Percentiles rank a stretch among this genome's conserved stretches.
These are phyloP conservation scores for Salvia miltiorrhiza DNA, from an alignment of 257 asterid genomes.

Conservation along the genomic window DNA sequence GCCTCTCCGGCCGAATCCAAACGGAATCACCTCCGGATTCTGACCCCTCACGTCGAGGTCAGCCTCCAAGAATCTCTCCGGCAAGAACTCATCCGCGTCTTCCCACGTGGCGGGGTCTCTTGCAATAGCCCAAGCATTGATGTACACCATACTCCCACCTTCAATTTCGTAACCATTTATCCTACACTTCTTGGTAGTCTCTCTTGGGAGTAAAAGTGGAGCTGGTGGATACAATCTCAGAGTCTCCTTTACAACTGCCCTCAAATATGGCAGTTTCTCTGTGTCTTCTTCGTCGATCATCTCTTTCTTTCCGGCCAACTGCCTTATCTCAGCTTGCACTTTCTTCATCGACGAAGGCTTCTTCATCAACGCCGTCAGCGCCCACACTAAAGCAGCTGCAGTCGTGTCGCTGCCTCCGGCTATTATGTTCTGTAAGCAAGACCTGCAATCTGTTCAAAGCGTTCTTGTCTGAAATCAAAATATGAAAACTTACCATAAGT, in stretches of 20 bases:
- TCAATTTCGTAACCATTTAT: slow-evolving; percentile 23
- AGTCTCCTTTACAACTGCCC: slow-evolving; percentile 29
- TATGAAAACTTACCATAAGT: slow-evolving; percentile 19
- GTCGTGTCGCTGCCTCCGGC: slow-evolving; percentile 27
- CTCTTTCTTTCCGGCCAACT: slow-evolving; percentile 12
- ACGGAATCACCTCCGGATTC: no score
- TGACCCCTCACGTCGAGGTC: no score
- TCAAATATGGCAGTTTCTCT: slow-evolving; percentile 24
- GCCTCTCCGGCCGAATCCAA: no score
- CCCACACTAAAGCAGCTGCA: slow-evolving; percentile 25
- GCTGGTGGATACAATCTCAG: slow-evolving; percentile 24
- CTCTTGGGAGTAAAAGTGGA: slow-evolving; percentile 24
- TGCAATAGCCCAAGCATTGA: slow-evolving; percentile 29
- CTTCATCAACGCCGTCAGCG: slow-evolving; percentile 25
- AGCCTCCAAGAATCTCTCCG: no score
- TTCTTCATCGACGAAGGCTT: slow-evolving; percentile 24
- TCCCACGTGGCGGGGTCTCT: slow-evolving; percentile 14
- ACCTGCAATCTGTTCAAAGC: no score
- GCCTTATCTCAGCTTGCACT: slow-evolving; percentile 26
- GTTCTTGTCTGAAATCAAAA: no score
- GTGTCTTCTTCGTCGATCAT: slow-evolving; percentile 14
- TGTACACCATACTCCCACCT: slow-evolving; percentile 1
- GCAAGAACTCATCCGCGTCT: no score
- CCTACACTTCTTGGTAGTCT: slow-evolving; percentile 13
- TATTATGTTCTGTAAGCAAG: slow-evolving; percentile 24